Percentiles rank a stretch among this genome's conserved stretches.
phyloP scores from a whole-genome alignment of 2,329 filamentous ascomycete species.

The Chaetomium globosum region DNA sequence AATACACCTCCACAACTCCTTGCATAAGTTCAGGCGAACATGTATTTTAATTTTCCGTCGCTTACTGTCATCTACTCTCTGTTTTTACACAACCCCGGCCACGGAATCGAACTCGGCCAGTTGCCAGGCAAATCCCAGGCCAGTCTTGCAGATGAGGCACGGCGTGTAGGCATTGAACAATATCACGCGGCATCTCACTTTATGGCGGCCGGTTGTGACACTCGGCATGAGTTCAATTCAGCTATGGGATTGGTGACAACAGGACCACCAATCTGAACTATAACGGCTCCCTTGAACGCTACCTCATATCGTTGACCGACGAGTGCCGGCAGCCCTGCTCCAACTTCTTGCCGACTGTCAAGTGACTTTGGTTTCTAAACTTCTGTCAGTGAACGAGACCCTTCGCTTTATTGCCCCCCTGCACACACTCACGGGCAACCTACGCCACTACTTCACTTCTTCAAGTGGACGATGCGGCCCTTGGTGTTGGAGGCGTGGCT shows the following conservation, averaged over 20 bases:
- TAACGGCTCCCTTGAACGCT: not conserved
- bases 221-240: not conserved
- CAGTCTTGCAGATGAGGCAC: not conserved
- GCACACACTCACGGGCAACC: not conserved
- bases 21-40: too few species aligned
- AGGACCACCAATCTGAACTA: not conserved
- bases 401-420: not conserved
- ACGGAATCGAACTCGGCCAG: not conserved
- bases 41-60: too few species aligned
- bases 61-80: too few species aligned
- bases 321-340: not conserved
- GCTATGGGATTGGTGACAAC: not conserved
- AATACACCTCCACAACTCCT: too few species aligned
- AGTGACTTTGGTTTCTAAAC: not conserved
- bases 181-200: not conserved
- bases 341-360: not conserved
- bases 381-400: not conserved
- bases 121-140: not conserved
- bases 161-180: not conserved
- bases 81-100: too few species aligned
- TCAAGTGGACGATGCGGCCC: slow-evolving; percentile 12
- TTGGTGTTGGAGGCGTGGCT: slow-evolving; percentile 14
- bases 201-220: not conserved
- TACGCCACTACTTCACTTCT: not conserved
- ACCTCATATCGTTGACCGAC: not conserved